A percentile compares a stretch with the other conserved stretches of the same genome.
phyloP scores from a whole-genome alignment of 495 filamentous ascomycete genomes.

The Elaphomyces granulatus region DNA sequence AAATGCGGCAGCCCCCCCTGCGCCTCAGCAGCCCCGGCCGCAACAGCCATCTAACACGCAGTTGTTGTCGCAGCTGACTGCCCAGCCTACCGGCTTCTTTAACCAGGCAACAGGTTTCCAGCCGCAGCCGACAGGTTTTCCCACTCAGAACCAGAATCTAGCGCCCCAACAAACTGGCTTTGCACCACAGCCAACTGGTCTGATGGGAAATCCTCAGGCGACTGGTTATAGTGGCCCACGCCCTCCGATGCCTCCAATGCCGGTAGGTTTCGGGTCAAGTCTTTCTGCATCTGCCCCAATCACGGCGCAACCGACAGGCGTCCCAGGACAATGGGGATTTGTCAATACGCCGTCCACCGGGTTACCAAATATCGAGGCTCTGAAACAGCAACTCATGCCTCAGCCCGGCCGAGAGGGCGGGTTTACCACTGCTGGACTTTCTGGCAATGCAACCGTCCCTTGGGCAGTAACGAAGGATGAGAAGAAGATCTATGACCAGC shows the following conservation, averaged over 20 bases:
- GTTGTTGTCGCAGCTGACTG: slow-evolving; percentile 58
- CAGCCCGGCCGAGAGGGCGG: slow-evolving; percentile 86
- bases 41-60: slow-evolving; percentile 61
- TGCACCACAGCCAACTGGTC: slow-evolving; percentile 33
- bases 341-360: slow-evolving; percentile 87
- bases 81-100: slow-evolving; percentile 49
- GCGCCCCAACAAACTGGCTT: slow-evolving; percentile 31
- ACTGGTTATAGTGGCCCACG: slow-evolving; percentile 59
- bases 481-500: slow-evolving; percentile 90
- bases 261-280: slow-evolving; percentile 57
- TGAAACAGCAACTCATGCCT: slow-evolving; percentile 97
- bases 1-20: slow-evolving; percentile 50
- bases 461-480: slow-evolving; percentile 99
- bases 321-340: slow-evolving; percentile 95
- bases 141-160: slow-evolving; percentile 3
- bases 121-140: slow-evolving; percentile 19
- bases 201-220: slow-evolving; percentile 40
- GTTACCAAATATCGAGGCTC: slow-evolving; percentile 80
- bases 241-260: slow-evolving; percentile 93
- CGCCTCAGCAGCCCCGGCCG: slow-evolving; percentile 77
- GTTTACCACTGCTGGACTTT: slow-evolving; percentile 75
- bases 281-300: slow-evolving; percentile 49
- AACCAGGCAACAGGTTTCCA: slow-evolving; percentile 46
- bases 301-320: slow-evolving; percentile 87
- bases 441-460: slow-evolving; percentile 87